phyloP scores from a whole-genome alignment of 2,329 filamentous ascomycete species.

The Talaromyces sp. region DNA sequence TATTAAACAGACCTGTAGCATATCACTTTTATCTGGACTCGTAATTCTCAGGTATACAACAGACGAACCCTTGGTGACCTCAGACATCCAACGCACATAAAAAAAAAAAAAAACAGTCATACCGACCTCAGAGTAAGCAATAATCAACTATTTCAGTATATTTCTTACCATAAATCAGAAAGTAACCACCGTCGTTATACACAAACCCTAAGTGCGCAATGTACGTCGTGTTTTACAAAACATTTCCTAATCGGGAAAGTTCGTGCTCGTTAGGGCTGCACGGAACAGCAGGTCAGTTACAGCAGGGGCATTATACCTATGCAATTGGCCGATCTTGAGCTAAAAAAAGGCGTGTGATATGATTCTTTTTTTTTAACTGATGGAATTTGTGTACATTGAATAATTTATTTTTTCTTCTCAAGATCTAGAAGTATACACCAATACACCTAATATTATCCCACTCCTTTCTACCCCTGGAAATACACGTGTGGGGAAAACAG shows the following conservation, averaged over 20 bases:
- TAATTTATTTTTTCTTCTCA: neutral
- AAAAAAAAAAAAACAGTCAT: neutral
- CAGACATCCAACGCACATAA: no score
- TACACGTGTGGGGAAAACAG: no score
- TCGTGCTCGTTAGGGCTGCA: neutral
- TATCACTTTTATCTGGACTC: no score
- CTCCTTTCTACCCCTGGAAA: neutral
- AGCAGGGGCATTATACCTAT: neutral
- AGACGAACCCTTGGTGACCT: no score
- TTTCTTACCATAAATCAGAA: neutral
- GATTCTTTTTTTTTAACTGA: neutral
- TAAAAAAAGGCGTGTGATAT: neutral
- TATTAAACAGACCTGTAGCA: no score
- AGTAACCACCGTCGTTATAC: neutral
- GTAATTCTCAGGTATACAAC: no score
- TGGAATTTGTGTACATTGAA: neutral
- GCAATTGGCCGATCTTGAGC: neutral
- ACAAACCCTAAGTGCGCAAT: neutral
- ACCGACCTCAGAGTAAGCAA: neutral
- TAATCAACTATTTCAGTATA: neutral
- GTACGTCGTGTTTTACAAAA: neutral
- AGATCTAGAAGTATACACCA: neutral
- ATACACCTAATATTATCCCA: neutral
- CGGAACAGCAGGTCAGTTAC: neutral
- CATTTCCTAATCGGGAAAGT: neutral